Conservation (phyloP, 2,329 filamentous ascomycete species). For the Trichoderma guizhouense region DNA sequence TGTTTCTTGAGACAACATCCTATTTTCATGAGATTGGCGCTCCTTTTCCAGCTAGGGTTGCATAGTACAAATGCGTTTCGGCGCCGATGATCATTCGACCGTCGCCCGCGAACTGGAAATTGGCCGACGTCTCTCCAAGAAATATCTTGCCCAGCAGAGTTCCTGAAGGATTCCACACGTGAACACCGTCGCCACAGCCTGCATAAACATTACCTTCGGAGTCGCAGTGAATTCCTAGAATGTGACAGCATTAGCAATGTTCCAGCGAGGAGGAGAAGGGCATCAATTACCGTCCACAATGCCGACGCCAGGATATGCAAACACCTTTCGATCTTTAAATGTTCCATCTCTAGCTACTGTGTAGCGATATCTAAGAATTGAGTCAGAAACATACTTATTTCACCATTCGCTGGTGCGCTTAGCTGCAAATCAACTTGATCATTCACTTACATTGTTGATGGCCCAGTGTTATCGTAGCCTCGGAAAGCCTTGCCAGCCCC, state of each 20-base stretch:
- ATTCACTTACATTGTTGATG: slow-evolving; percentile 12
- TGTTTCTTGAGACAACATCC: not conserved
- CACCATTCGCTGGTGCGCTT: too few species aligned
- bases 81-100: slow-evolving; percentile 40
- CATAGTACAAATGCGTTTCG: slow-evolving; percentile 16
- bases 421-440: not conserved
- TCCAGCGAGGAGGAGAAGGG: too few species aligned
- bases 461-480: slow-evolving; percentile 1
- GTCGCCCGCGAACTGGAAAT: slow-evolving; percentile 46
- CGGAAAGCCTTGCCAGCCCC: slow-evolving; percentile 31
- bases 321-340: slow-evolving; percentile 24
- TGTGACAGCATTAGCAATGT: slow-evolving; percentile 36
- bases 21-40: slow-evolving; percentile 9
- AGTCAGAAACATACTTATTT: not conserved
- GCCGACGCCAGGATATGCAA: slow-evolving; percentile 13
- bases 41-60: slow-evolving; percentile 3
- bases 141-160: slow-evolving; percentile 45
- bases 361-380: slow-evolving; percentile 12
- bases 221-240: slow-evolving; percentile 45
- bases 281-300: slow-evolving; percentile 14
- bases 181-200: slow-evolving; percentile 48
- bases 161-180: slow-evolving; percentile 46
- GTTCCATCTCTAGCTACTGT: slow-evolving; percentile 26
- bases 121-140: slow-evolving; percentile 41
- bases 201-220: slow-evolving; percentile 46